Base-by-base conservation (phyloP, 768 basidiomycete genomes). In the Symmetrospora coprosmae region DNA sequence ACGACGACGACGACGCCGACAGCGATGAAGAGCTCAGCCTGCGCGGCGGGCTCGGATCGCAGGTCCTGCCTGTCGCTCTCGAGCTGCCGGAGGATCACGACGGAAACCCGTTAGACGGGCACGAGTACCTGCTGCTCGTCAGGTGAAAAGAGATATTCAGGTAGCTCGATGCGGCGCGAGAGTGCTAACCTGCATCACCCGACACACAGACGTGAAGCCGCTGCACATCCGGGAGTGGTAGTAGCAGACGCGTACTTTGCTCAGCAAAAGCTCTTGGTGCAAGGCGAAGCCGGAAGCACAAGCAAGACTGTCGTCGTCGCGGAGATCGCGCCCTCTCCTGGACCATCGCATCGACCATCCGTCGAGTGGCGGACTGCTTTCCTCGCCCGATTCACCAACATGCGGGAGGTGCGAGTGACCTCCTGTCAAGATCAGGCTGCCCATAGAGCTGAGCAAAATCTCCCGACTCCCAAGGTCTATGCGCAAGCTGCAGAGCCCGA, bases 51-150 rank as follows among this genome's bases (percentile, higher is more conserved):
- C 40, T 50, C 40, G 67, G 66, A 2, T 64, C 62, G n/a, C 71
- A 72, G 46, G 70, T 67, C 6, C 65, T 75, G 21, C 74, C 74
- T 1, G 69, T 74, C 2, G 73, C 71, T 0, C 4, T 34, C 17
- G 65, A 69, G 1, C 60, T 74, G 14, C 67, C 63, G 8, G 67
- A 65, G 9, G 72, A 72, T 61, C 72, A 67, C 41, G 66, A 68
- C 17, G 73, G 73, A 11, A 58, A 52, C 11, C 70, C 71, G 14
- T 52, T 64, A 39, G 72, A 74, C 39, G 74, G 74, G 19, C 62
- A 70, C 38, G 67, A 72, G 41, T 75, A 73, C 61, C 49, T 75
- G 5, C 64, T 58, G 28, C 48, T 68, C 16, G 67, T 68, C 43
- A 50, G 67, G 65, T 66, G 21, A 17, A n/a, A 60, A n/a, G 2